These are phyloP conservation scores for Myxozyma geophila DNA, from an alignment of 805 yeast genomes.

Conservation along the genomic window DNA sequence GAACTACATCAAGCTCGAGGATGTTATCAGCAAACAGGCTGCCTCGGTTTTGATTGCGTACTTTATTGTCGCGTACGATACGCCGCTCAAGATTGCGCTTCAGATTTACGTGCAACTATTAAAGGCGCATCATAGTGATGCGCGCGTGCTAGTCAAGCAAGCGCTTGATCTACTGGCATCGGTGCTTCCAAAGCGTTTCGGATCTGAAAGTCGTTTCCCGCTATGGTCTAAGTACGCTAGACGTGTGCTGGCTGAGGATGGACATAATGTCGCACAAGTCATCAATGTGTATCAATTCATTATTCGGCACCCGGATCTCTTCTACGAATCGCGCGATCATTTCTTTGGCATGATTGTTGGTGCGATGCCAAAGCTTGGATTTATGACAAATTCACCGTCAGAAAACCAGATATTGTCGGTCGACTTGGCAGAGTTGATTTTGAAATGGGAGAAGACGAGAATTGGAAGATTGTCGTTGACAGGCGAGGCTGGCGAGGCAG, in stretches of 20 bases:
- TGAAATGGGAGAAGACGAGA: conserved; percentile 71
- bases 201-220: conserved; percentile 42
- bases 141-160: conserved; percentile 79
- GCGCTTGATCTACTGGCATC: conserved; percentile 90
- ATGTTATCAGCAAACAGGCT: conserved; percentile 83
- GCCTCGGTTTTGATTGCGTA: conserved; percentile 88
- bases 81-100: conserved; percentile 84
- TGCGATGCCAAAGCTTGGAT: conserved; percentile 88
- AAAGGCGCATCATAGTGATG: conserved; percentile 83
- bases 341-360: conserved; percentile 86
- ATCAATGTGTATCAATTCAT: conserved; percentile 86
- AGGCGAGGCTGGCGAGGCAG: conserved; percentile 9
- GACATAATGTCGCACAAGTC: conserved; percentile 83
- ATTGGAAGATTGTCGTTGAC: conserved; percentile 8
- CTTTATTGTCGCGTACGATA: conserved; percentile 85
- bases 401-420: conserved; percentile 87
- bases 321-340: conserved; percentile 84
- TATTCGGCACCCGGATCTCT: conserved; percentile 81
- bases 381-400: conserved; percentile 63
- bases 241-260: conserved; percentile 87
- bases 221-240: conserved; percentile 95
- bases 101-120: conserved; percentile 90
- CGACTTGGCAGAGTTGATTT: conserved; percentile 82
- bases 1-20: conserved; percentile 90
- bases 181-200: conserved; percentile 34